Base-by-base conservation (phyloP, 2,329 filamentous ascomycete genomes). In the Fusarium sp. region DNA sequence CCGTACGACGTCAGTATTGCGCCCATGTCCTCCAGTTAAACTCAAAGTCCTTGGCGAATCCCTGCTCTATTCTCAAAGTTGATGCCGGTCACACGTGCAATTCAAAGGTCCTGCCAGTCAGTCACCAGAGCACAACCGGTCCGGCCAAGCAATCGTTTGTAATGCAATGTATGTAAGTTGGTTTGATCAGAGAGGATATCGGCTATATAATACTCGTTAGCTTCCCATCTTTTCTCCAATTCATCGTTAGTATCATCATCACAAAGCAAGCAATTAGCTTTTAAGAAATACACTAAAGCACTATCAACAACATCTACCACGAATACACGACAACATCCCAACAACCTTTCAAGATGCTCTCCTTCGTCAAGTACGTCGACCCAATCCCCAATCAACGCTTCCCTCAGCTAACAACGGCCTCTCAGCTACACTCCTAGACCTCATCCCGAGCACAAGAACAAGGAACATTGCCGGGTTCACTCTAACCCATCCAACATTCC, bases 401-500 rank as follows among this genome's bases (percentile, higher is more conserved):
- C 25, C 27, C 36, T 38, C 25, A 25, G 35, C 60, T 72, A 53
- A 73, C 33, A 36, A 27, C 9, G 25, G n/a, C 13, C 18, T 36
- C 15, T 22, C 27, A 73, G 71, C 64, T 73, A 73, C 49, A 73
- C 71, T 72, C 71, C 71, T 62, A 71, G 71, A 63, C 35, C 71
- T 52, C 71, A 73, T n/a, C 71, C 71, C 22, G 71, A 73, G 71
- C 71, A 73, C 50, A 74, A 73, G 64, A 72, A 59, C 60, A 73
- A 73, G 46, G 71, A 73, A 29, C 68, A 72, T 47, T 74, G 71
- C 45, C 71, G 71, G 14, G 68, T 74, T 38, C 71, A 58, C 25
- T 74, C 71, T 59, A 27, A 65, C 11, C 71, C 71, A 31, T 65
- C 56, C 29, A 54, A 56, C n/a, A 39, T 72, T 31, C 64, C 71